Percentiles rank a stretch among this genome's conserved stretches.
Evolutionary conservation across 2,329 filamentous ascomycete species (phyloP).

Genomic region (Sporothrix brunneoviolacea): DNA sequence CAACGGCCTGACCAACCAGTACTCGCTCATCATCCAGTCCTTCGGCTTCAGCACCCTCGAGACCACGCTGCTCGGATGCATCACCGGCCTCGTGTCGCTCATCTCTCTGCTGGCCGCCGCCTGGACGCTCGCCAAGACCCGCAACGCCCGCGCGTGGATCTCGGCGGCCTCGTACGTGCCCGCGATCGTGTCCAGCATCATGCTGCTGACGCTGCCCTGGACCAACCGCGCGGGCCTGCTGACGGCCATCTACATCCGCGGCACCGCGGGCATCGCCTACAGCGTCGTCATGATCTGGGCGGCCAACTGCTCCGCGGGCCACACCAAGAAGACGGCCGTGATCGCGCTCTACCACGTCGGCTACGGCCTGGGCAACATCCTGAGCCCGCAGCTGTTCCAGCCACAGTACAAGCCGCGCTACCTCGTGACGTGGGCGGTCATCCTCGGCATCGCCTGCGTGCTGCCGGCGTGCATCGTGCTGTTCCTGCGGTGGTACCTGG

Average conservation of each 20-base stretch:
- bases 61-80: slow-evolving; percentile 15
- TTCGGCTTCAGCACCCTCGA: slow-evolving; percentile 17
- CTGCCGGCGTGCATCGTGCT: slow-evolving; percentile 17
- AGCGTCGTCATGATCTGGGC: slow-evolving; percentile 33
- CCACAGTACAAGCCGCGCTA: slow-evolving; percentile 41
- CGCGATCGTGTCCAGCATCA: slow-evolving; percentile 8
- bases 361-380: slow-evolving; percentile 55
- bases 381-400: slow-evolving; percentile 57
- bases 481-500: slow-evolving; percentile 15
- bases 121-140: slow-evolving; percentile 6
- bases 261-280: slow-evolving; percentile 12
- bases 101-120: slow-evolving; percentile 4
- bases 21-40: slow-evolving; percentile 17
- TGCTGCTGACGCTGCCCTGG: slow-evolving; percentile 12
- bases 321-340: slow-evolving; percentile 59
- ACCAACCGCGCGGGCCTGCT: slow-evolving; percentile 9
- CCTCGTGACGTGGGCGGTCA: slow-evolving; percentile 16
- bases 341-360: slow-evolving; percentile 56
- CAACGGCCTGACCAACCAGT: slow-evolving; percentile 19
- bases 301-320: slow-evolving; percentile 46
- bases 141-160: slow-evolving; percentile 12
- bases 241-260: slow-evolving; percentile 12
- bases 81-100: slow-evolving; percentile 14
- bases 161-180: slow-evolving; percentile 8
- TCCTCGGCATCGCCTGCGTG: slow-evolving; percentile 14